Percentiles rank a stretch among this genome's conserved stretches.
Evolutionary conservation across 2,329 filamentous ascomycete species (phyloP).

Genomic region (Arthrobotrys conoides): DNA sequence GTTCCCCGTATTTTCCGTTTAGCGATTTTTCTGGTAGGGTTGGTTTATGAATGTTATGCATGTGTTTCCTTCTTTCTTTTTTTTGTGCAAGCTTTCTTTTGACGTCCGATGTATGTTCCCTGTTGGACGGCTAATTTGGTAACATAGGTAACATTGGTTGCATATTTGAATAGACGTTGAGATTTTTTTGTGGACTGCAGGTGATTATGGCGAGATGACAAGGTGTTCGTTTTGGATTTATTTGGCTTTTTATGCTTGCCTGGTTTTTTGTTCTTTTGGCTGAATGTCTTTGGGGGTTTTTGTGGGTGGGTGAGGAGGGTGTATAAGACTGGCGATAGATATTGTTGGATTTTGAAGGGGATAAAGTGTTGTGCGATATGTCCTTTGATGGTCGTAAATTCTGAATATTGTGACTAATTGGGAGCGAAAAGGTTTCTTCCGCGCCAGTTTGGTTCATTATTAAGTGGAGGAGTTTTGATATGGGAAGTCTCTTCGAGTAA

Average conservation of each 20-base stretch:
- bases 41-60: not conserved
- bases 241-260: not conserved
- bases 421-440: too few species aligned
- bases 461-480: too few species aligned
- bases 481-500: too few species aligned
- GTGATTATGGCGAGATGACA: conserved; percentile 15
- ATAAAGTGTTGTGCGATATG: conserved; percentile 1
- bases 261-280: not conserved
- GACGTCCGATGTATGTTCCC: not conserved
- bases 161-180: not conserved
- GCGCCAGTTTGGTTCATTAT: too few species aligned
- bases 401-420: too few species aligned
- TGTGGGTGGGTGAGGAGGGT: not conserved
- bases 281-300: not conserved
- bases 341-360: not conserved
- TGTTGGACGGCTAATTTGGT: conserved; percentile 28
- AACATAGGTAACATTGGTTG: not conserved
- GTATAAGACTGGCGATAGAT: not conserved
- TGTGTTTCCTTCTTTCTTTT: conserved; percentile 2
- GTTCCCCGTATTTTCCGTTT: conserved; percentile 14
- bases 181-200: not conserved
- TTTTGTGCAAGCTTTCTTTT: conserved; percentile 1
- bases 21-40: not conserved
- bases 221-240: not conserved
- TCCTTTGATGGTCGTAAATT: too few species aligned